Percentiles rank a stretch among this genome's conserved stretches.
phyloP scores from a whole-genome alignment of 345 rosid genomes.

The Camelina hispida region DNA sequence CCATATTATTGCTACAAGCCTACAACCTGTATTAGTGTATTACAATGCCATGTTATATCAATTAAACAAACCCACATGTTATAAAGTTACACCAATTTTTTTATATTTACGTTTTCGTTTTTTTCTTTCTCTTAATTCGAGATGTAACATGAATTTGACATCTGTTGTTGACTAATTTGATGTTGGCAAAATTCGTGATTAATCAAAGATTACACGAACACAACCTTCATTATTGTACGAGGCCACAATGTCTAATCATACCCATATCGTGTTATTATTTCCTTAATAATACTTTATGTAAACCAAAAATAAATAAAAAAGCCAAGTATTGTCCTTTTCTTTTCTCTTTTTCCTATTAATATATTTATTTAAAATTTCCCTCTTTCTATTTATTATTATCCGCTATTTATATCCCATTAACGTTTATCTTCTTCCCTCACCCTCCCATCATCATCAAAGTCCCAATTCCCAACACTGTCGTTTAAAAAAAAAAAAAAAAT shows the following conservation, averaged over 20 bases:
- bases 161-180: slow-evolving; percentile 19
- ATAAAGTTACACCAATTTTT: not conserved
- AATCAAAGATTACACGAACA: slow-evolving; percentile 40
- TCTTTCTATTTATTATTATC: slow-evolving; percentile 1
- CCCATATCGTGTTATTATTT: slow-evolving; percentile 4
- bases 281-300: not conserved
- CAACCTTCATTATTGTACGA: slow-evolving; percentile 9
- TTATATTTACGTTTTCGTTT: not conserved
- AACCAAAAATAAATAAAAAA: not conserved
- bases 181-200: slow-evolving; percentile 26
- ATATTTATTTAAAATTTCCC: not conserved
- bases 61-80: slow-evolving; percentile 36
- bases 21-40: not conserved
- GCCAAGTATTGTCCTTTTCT: slow-evolving; percentile 27
- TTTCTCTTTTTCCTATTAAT: not conserved
- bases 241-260: slow-evolving; percentile 39
- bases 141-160: slow-evolving; percentile 28
- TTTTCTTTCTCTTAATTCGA: no score
- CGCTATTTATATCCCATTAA: slow-evolving; percentile 32
- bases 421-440: slow-evolving; percentile 37
- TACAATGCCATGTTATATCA: slow-evolving; percentile 35
- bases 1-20: slow-evolving; percentile 26
- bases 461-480: slow-evolving; percentile 39
- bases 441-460: slow-evolving; percentile 7
- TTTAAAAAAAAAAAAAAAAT: slow-evolving; percentile 8